Evolutionary conservation across 345 rosid species (phyloP), one percentile per base, ranked within the genome.

Genomic region (Lepidium aucheri): DNA sequence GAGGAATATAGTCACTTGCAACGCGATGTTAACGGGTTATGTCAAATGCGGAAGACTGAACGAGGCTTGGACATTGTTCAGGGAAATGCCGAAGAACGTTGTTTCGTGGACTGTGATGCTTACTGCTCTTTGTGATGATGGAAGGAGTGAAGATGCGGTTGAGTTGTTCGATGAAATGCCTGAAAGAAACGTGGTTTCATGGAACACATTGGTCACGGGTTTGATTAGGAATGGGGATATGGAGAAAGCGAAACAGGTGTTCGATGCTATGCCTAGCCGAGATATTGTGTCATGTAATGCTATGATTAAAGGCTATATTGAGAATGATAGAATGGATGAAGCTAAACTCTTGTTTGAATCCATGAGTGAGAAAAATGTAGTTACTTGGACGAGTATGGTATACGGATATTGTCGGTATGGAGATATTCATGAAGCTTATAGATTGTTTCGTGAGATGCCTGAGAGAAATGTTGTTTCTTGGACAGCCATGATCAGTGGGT

Each of bases 341-440:
- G 92, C 90, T 8, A 77, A 44, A 47, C 46, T 71, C 65, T 85
- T 84, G 62, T 87, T 84, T 74, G 78, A 72, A 58, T 79, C 65
- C 28, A 81, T 74, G 78, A 68, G 53, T 33, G 83, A 79, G 50
- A 84, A 63, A 15, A 86, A 82, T 76, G 86, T 83, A 20, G 86
- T 90, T 66, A 79, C 89, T 0, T 87, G 95, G 95, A 90, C 87
- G 66, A 84, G 92, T 1, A 74, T 84, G 76, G 67, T 85, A 8
- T 79, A 60, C 34, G 86, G 92, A 54, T 61, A 83, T 74, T 79
- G 81, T 65, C 79, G 72, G 40, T 67, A 43, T 9, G 76, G 90
- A 41, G 65, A 83, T 64, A 58, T 82, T 58, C 56, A 30, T 0
- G 77, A 81, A 75, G 91, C 84, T 18, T 76, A 45, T 33, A 76